Evolutionary conservation across 345 rosid species (phyloP).

Genomic region (Iberis pinnata): DNA sequence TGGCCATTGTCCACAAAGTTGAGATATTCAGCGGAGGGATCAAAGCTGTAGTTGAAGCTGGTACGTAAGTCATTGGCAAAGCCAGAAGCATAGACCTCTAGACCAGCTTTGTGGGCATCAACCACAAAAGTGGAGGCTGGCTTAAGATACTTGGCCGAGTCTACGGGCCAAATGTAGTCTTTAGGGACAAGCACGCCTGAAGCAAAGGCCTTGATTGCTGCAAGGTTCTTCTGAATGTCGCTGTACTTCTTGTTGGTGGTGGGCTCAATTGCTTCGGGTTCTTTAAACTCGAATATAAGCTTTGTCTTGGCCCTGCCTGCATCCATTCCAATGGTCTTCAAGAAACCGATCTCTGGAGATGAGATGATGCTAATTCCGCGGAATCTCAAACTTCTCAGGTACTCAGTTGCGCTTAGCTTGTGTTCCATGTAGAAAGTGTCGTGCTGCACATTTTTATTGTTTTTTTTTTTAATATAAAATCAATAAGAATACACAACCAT

Average conservation of each 20-base stretch:
- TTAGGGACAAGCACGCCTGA: slow-evolving; percentile 73
- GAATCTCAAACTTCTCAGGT: slow-evolving; percentile 27
- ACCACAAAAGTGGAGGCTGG: slow-evolving; percentile 50
- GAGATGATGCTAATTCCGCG: slow-evolving; percentile 37
- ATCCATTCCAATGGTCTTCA: slow-evolving; percentile 45
- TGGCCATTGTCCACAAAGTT: slow-evolving; percentile 48
- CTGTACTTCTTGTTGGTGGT: slow-evolving; percentile 57
- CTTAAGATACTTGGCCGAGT: slow-evolving; percentile 42
- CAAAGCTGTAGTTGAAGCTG: slow-evolving; percentile 60
- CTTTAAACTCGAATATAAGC: slow-evolving; percentile 49
- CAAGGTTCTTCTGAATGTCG: slow-evolving; percentile 40
- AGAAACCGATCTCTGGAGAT: slow-evolving; percentile 74
- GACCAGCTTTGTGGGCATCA: slow-evolving; percentile 73
- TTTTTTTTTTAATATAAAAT: slow-evolving; percentile 17
- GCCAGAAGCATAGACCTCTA: slow-evolving; percentile 67
- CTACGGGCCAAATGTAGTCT: slow-evolving; percentile 63
- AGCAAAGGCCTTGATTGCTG: slow-evolving; percentile 53
- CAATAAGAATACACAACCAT: slow-evolving; percentile 18
- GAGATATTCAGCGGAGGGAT: slow-evolving; percentile 65
- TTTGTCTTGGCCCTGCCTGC: slow-evolving; percentile 39
- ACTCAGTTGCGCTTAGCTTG: slow-evolving; percentile 40
- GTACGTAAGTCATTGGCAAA: slow-evolving; percentile 56
- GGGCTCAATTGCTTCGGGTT: slow-evolving; percentile 48
- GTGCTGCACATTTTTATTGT: slow-evolving; percentile 51
- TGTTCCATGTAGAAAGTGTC: slow-evolving; percentile 55